phyloP scores from a whole-genome alignment of 805 yeast genomes.

The Myxozyma sirexii region DNA sequence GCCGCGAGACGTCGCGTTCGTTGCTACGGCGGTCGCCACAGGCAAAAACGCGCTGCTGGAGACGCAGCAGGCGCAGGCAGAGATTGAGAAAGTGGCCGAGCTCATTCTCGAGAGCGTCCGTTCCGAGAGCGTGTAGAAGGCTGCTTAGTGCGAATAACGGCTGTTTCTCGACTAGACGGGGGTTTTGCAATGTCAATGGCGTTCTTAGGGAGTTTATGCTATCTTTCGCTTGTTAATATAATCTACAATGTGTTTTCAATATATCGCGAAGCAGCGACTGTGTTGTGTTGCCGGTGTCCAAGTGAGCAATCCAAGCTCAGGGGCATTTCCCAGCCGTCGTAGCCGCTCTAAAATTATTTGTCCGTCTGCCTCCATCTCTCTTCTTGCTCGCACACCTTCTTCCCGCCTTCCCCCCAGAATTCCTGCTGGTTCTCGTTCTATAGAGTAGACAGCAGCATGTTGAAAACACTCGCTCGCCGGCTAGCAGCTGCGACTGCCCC shows the following conservation, averaged over 20 bases:
- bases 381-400: no score
- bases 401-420: neutral
- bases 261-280: no score
- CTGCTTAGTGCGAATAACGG: neutral
- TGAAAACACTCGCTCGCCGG: neutral
- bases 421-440: neutral
- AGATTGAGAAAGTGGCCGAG: slow-evolving; percentile 23
- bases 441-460: neutral
- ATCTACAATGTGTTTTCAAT: no score
- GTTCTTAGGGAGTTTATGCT: neutral
- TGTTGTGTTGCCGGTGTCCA: no score
- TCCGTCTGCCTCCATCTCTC: no score
- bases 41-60: slow-evolving; percentile 15
- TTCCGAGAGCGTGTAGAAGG: neutral
- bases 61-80: slow-evolving; percentile 10
- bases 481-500: neutral
- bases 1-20: slow-evolving; percentile 10
- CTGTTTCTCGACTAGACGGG: neutral
- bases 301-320: no score
- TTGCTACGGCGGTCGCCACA: slow-evolving; percentile 5
- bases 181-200: neutral
- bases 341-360: no score
- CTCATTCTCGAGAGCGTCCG: slow-evolving; percentile 2
- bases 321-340: no score
- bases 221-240: no score